Evolutionary conservation across 192 early-diverging fungal species (phyloP).

Genomic region (Allomyces macrogynus): DNA sequence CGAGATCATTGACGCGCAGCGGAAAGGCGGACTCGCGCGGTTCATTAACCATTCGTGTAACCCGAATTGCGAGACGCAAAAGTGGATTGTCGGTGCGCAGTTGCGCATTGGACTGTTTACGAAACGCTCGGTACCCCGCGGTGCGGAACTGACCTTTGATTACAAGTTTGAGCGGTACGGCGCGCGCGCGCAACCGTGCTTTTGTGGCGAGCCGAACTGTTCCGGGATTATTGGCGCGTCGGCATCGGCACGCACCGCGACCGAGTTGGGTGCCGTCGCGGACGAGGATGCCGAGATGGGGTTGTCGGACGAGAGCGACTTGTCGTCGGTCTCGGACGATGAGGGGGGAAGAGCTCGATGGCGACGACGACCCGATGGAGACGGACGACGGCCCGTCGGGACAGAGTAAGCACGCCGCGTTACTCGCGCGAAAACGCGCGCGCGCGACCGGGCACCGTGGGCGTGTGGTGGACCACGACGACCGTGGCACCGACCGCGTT

Average conservation of each 20-base stretch:
- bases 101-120: constrained; percentile 94
- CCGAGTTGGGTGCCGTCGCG: constrained; percentile 2
- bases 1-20: constrained; percentile 88
- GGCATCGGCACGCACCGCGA: constrained; percentile 7
- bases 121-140: constrained; percentile 44
- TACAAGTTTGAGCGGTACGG: constrained; percentile 92
- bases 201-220: constrained; percentile 72
- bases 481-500: no score
- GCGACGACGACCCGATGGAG: constrained; percentile 27
- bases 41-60: constrained; percentile 98
- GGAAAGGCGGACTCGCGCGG: constrained; percentile 75
- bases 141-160: constrained; percentile 90
- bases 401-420: not conserved
- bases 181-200: constrained; percentile 74
- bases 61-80: constrained; percentile 85
- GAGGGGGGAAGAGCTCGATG: constrained; percentile 24
- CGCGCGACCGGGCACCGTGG: no score
- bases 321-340: constrained; percentile 10
- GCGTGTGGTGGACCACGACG: no score
- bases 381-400: not conserved
- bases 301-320: constrained; percentile 1
- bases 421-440: not conserved
- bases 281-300: not conserved
- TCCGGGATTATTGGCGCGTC: constrained; percentile 69
- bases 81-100: constrained; percentile 83